Evolutionary conservation across 2,329 filamentous ascomycete species (phyloP).

Genomic region (Periconia sp.): DNA sequence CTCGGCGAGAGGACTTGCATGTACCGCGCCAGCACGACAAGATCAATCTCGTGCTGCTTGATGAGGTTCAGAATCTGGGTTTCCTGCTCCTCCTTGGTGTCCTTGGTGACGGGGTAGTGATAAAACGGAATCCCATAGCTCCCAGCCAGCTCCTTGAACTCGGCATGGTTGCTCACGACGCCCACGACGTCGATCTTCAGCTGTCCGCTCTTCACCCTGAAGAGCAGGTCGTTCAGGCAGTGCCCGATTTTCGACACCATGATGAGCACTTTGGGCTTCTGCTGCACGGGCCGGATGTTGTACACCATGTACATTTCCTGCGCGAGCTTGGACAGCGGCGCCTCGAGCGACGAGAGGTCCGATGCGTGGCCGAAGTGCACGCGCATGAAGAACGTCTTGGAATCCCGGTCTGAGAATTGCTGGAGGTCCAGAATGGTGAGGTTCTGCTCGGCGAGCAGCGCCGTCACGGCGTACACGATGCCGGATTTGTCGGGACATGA

Average conservation of each 20-base stretch:
- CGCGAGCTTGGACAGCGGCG: slow-evolving; percentile 68
- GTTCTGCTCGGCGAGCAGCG: slow-evolving; percentile 72
- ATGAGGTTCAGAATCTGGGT: slow-evolving; percentile 73
- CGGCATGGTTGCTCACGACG: slow-evolving; percentile 83
- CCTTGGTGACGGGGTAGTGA: slow-evolving; percentile 79
- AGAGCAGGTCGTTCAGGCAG: slow-evolving; percentile 83
- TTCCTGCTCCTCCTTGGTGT: slow-evolving; percentile 79
- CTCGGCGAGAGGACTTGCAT: slow-evolving; percentile 84
- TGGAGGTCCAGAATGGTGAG: slow-evolving; percentile 85
- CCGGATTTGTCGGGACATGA: slow-evolving; percentile 85
- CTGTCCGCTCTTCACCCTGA: slow-evolving; percentile 76
- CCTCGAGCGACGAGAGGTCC: slow-evolving; percentile 52
- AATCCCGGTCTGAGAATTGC: slow-evolving; percentile 79
- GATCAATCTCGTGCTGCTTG: slow-evolving; percentile 71
- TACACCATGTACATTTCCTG: slow-evolving; percentile 71
- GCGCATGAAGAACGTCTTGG: slow-evolving; percentile 84
- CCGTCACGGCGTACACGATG: slow-evolving; percentile 84
- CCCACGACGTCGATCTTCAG: slow-evolving; percentile 76
- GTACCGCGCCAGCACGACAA: slow-evolving; percentile 82
- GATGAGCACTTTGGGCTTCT: slow-evolving; percentile 79
- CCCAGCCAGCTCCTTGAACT: slow-evolving; percentile 71
- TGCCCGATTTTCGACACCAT: slow-evolving; percentile 92
- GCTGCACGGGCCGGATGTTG: slow-evolving; percentile 69
- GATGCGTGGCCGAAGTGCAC: slow-evolving; percentile 75
- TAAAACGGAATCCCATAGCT: slow-evolving; percentile 80